Evolutionary conservation across 2,329 filamentous ascomycete species (phyloP), one percentile per base, ranked within the genome.

Genomic region (Cladosporium sp.): DNA sequence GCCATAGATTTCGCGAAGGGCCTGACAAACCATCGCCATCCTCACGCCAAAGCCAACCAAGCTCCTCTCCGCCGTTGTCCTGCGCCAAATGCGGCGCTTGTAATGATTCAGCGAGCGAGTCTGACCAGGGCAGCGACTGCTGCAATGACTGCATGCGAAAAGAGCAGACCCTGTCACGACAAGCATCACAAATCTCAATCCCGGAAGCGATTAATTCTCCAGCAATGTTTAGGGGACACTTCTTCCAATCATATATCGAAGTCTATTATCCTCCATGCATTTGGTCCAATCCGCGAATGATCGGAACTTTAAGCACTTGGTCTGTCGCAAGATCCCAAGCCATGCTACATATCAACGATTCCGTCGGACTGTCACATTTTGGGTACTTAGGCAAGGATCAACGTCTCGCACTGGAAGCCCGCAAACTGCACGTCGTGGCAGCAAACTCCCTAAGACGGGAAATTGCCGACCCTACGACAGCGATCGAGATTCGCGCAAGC

Each of bases 201-300:
- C 51, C 51, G 8, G 26, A 32, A 21, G 30, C 26, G 5, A 54
- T 54, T 11, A n/a, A 30, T 10, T 54, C 51, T 3, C 26, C 26
- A 2, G 51, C 51, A n/a, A 32, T 32, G 51, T 54, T 54, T 6
- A 18, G 51, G 25, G 51, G 25, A 3, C 51, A 28, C 26, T 30
- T 54, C 18, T 30, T 54, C 8, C 26, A 54, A 32, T n/a, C 25
- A n/a, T 54, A 30, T 11, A 54, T 54, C 28, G 51, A 54, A 32
- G 51, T 54, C 26, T 54, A 30, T 21, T 54, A 54, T 23, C 51
- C 51, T n/a, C n/a, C 51, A 21, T 54, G 51, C 5, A 54, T 54
- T 11, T 54, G 51, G 51, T 54, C 51, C 13, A 54, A 54, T n/a
- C 51, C 51, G n/a, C 51, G 51, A 30, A 54, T 54, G 51, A 32